phyloP scores from a whole-genome alignment of 2,329 filamentous ascomycete genomes.

The Talaromyces amestolkiae region DNA sequence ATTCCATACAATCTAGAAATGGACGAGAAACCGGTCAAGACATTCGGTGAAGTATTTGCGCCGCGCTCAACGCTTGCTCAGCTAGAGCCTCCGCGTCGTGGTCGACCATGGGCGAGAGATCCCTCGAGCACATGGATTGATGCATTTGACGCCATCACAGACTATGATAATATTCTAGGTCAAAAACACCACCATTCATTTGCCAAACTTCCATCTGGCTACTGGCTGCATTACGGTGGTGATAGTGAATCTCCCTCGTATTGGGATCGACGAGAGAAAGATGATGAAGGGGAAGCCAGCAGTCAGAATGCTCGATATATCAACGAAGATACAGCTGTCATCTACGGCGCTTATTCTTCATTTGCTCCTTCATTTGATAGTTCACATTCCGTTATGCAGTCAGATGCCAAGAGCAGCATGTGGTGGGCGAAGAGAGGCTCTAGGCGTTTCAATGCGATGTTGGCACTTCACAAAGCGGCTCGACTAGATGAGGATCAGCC shows the following conservation, averaged over 20 bases:
- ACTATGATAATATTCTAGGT: slow-evolving; percentile 33
- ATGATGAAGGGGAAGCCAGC: slow-evolving; percentile 25
- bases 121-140: slow-evolving; percentile 40
- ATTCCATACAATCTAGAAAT: slow-evolving; percentile 49
- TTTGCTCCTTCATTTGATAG: slow-evolving; percentile 51
- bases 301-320: slow-evolving; percentile 26
- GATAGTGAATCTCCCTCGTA: slow-evolving; percentile 38
- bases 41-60: slow-evolving; percentile 47
- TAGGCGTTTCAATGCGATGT: slow-evolving; percentile 37
- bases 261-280: slow-evolving; percentile 39
- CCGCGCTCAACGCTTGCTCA: slow-evolving; percentile 38
- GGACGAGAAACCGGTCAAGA: slow-evolving; percentile 34
- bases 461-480: slow-evolving; percentile 28
- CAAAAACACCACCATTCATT: slow-evolving; percentile 43
- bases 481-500: slow-evolving; percentile 25
- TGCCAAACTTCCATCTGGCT: slow-evolving; percentile 39
- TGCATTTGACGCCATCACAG: slow-evolving; percentile 39
- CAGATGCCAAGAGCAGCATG: slow-evolving; percentile 42
- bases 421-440: slow-evolving; percentile 48
- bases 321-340: slow-evolving; percentile 35
- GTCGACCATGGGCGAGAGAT: slow-evolving; percentile 33
- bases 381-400: slow-evolving; percentile 42
- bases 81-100: slow-evolving; percentile 42
- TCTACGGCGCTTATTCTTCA: slow-evolving; percentile 48
- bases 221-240: slow-evolving; percentile 46